Evolutionary conservation across 2,329 filamentous ascomycete species (phyloP).

Genomic region (Aspergillus terreus): DNA sequence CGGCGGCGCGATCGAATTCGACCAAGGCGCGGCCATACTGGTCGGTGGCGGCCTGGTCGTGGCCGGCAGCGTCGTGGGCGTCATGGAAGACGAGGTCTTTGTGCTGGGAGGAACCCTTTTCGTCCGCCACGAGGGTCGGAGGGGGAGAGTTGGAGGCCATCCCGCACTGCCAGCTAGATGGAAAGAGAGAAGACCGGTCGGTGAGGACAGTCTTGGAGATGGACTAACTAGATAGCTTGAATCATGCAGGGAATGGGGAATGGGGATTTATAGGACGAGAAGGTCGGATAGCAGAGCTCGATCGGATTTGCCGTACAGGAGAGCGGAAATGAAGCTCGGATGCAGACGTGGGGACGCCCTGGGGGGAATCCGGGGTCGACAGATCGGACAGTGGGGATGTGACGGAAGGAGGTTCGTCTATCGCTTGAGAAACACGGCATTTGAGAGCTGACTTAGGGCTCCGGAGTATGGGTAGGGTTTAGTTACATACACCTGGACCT

Average conservation of each 20-base stretch:
- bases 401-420: no score
- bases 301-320: conserved; percentile 8
- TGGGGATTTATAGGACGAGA: conserved; percentile 6
- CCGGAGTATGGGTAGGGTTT: no score
- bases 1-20: conserved; percentile 55
- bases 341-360: not conserved
- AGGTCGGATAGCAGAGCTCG: not conserved
- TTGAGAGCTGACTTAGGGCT: no score
- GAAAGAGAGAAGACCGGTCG: not conserved
- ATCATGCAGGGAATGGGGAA: not conserved
- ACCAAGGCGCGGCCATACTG: conserved; percentile 51
- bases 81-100: conserved; percentile 16
- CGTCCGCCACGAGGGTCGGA: conserved; percentile 11
- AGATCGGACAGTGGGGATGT: conserved; percentile 1
- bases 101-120: conserved; percentile 17
- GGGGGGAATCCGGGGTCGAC: conserved; percentile 7
- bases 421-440: no score
- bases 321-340: conserved; percentile 3
- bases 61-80: conserved; percentile 39
- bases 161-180: not conserved
- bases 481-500: no score
- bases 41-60: conserved; percentile 48
- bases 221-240: not conserved
- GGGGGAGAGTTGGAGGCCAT: conserved; percentile 4
- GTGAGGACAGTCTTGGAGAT: not conserved